phyloP scores from a whole-genome alignment of 2,329 filamentous ascomycete species.

The Ceratocystis papillata region DNA sequence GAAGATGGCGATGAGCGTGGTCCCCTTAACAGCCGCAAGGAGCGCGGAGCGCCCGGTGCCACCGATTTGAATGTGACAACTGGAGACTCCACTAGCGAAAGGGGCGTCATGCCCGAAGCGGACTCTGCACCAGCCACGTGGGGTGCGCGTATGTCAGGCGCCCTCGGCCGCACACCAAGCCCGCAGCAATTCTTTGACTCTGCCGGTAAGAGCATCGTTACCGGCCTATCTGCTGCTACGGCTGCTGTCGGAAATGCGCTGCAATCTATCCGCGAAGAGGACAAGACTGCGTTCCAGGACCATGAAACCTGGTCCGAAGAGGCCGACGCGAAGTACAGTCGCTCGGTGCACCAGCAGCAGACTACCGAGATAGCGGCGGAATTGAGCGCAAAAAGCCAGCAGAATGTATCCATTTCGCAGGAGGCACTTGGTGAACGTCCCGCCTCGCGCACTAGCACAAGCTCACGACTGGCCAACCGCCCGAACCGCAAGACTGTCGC shows the following conservation, averaged over 20 bases:
- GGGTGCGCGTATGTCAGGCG: constrained; percentile 68
- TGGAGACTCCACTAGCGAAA: background rate
- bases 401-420: background rate
- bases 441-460: constrained; percentile 20
- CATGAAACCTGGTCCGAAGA: constrained; percentile 90
- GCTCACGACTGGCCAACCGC: constrained; percentile 14
- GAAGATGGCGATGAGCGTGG: constrained; percentile 38
- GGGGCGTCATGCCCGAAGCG: background rate
- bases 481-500: constrained; percentile 61
- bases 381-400: background rate
- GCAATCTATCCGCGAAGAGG: constrained; percentile 73
- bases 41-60: constrained; percentile 27
- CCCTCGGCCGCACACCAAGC: constrained; percentile 69
- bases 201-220: constrained; percentile 68
- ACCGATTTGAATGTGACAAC: constrained; percentile 27
- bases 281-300: constrained; percentile 68
- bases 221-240: constrained; percentile 72
- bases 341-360: constrained; percentile 24
- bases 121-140: constrained; percentile 41
- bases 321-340: constrained; percentile 55
- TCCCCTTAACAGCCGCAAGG: background rate
- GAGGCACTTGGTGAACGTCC: constrained; percentile 16
- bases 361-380: background rate
- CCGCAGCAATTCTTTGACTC: constrained; percentile 81
- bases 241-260: constrained; percentile 73